A percentile compares a stretch with the other conserved stretches of the same genome.
phyloP scores from a whole-genome alignment of 805 yeast species.

The Yamadazyma philogaea region DNA sequence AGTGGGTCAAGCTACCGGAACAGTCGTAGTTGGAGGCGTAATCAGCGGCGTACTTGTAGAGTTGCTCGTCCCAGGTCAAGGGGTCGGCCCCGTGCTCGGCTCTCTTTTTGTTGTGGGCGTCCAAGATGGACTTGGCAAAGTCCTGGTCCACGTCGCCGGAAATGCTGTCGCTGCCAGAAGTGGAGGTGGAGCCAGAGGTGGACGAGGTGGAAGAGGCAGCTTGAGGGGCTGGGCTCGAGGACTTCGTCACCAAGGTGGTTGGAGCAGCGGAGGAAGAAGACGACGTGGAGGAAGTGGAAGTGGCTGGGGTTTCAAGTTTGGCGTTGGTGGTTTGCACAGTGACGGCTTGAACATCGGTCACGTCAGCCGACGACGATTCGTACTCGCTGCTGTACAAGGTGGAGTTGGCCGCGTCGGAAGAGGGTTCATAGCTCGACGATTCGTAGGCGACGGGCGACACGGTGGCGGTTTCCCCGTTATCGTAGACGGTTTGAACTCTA shows the following conservation, averaged over 20 bases:
- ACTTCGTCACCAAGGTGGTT: constrained; percentile 15
- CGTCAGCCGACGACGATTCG: background rate
- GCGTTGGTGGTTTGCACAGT: constrained; percentile 7
- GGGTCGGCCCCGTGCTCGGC: constrained; percentile 48
- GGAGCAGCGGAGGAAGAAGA: constrained; percentile 10
- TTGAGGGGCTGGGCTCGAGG: constrained; percentile 12
- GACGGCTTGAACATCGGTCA: background rate
- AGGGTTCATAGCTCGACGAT: background rate
- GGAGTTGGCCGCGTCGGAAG: background rate
- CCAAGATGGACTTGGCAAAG: constrained; percentile 47
- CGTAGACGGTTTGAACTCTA: constrained; percentile 16
- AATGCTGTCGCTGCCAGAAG: constrained; percentile 10
- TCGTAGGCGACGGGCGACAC: background rate
- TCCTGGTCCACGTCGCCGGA: constrained; percentile 16
- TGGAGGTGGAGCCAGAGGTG: constrained; percentile 8
- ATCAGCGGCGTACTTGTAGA: constrained; percentile 53
- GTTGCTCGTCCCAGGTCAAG: constrained; percentile 53
- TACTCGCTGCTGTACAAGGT: background rate
- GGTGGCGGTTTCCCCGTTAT: constrained; percentile 5
- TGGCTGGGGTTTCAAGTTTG: constrained; percentile 17
- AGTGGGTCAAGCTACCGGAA: constrained; percentile 35
- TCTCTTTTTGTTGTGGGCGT: constrained; percentile 60
- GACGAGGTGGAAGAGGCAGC: constrained; percentile 4
- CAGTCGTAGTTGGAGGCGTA: constrained; percentile 48
- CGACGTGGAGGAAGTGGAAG: background rate